phyloP scores from a whole-genome alignment of 495 filamentous ascomycete genomes.

The Penicillium paxilli region DNA sequence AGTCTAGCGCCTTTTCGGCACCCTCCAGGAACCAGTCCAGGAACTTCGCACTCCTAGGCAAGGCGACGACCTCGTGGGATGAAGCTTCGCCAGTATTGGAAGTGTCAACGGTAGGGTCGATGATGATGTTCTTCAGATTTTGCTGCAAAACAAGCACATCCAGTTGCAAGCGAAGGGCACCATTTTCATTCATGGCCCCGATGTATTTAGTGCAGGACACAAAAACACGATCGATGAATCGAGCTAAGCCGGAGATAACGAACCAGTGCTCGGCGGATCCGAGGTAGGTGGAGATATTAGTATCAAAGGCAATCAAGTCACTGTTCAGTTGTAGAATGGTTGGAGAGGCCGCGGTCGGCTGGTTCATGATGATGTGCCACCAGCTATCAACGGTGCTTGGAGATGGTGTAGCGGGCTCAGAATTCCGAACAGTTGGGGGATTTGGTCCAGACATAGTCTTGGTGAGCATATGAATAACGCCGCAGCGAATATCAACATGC shows the following conservation, averaged over 20 bases:
- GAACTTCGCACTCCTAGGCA: constrained; percentile 71
- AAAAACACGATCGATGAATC: constrained; percentile 69
- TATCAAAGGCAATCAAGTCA: constrained; percentile 80
- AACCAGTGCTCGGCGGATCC: constrained; percentile 62
- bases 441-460: constrained; percentile 50
- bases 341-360: constrained; percentile 76
- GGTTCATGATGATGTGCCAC: constrained; percentile 72
- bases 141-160: constrained; percentile 94
- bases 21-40: constrained; percentile 80
- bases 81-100: constrained; percentile 3
- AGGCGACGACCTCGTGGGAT: constrained; percentile 53
- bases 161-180: constrained; percentile 78
- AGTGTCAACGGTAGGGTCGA: constrained; percentile 24
- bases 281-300: constrained; percentile 70
- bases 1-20: constrained; percentile 65
- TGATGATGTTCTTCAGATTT: constrained; percentile 85
- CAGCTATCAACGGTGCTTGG: constrained; percentile 56
- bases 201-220: constrained; percentile 64
- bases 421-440: constrained; percentile 31
- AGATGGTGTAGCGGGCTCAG: constrained; percentile 49
- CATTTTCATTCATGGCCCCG: constrained; percentile 70
- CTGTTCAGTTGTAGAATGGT: constrained; percentile 75
- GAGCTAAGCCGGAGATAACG: constrained; percentile 69
- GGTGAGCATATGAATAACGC: constrained; percentile 66
- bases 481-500: constrained; percentile 83